Evolutionary conservation across 805 yeast genomes (phyloP), one percentile per base, ranked within the genome.

Genomic region (Yamadazyma phyllophila): DNA sequence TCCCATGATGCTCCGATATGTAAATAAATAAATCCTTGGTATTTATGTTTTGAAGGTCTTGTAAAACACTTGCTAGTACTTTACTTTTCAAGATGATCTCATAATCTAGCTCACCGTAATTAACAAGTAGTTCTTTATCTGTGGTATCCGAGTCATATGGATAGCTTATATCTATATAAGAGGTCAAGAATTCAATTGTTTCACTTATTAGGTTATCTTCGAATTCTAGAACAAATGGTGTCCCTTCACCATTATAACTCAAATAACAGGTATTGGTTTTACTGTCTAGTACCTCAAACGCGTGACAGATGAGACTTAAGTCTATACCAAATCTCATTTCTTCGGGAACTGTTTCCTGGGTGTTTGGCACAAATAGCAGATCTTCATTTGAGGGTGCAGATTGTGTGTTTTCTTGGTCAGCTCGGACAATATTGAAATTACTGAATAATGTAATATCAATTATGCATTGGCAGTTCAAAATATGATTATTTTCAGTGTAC

Each of bases 201-300:
- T 72, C 77, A 41, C 65, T 66, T 50, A 72, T 66, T 27, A 65
- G 51, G 30, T 56, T 51, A 51, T 71, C 76, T 51, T 71, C 76
- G 47, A 71, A 72, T 45, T 68, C 76, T 15, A 71, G 57, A 10
- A 67, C 59, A 7, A 72, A 55, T 1, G 75, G 74, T 7, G 46
- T 39, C 1, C 76, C 76, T n/a, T 60, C 66, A 7, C 74, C 74
- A 14, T 58, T 54, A 50, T 71, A 71, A 12, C 56, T 61, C 27
- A 71, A 46, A 48, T 60, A 67, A 55, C 77, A 71, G 10, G 59
- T 52, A 10, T 62, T 61, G n/a, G 54, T 43, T 17, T 61, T 65
- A 7, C 61, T 49, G 2, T 67, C 53, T 2, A 69, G 66, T 2
- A 69, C 63, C 7, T 56, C 57, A 47, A 71, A 69, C 15, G 74